Evolutionary conservation across 2,329 filamentous ascomycete genomes (phyloP).

Genomic region (Ilyonectria mors-panacis): DNA sequence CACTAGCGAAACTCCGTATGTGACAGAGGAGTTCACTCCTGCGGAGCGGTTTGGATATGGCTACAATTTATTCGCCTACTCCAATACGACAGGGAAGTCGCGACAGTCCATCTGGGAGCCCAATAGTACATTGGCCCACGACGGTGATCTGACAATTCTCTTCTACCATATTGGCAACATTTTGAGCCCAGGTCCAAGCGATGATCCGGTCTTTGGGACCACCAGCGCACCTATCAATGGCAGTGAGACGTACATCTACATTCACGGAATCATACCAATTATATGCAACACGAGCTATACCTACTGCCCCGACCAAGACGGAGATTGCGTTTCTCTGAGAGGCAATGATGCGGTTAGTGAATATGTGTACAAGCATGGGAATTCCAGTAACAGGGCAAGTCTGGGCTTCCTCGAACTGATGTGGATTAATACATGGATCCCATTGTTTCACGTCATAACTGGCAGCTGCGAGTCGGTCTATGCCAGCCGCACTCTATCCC

Average conservation of each 20-base stretch:
- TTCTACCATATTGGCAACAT: slow-evolving; percentile 14
- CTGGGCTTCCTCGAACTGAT: neutral
- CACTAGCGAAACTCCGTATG: neutral
- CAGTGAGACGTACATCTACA: neutral
- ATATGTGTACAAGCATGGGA: neutral
- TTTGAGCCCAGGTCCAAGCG: neutral
- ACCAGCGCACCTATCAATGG: neutral
- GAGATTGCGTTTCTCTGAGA: slow-evolving; percentile 4
- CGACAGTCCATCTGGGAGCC: neutral
- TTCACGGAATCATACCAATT: slow-evolving; percentile 4
- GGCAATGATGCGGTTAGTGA: neutral
- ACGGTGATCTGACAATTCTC: slow-evolving; percentile 10
- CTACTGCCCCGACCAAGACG: neutral
- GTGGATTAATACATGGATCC: slow-evolving; percentile 5
- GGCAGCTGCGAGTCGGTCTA: slow-evolving; percentile 11
- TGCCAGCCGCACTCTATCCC: slow-evolving; percentile 10
- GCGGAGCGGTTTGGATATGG: slow-evolving; percentile 8
- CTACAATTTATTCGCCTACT: slow-evolving; percentile 6
- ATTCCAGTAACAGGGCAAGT: neutral
- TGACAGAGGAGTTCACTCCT: slow-evolving; percentile 4
- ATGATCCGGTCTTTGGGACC: slow-evolving; percentile 1
- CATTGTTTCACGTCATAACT: neutral
- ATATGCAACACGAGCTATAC: slow-evolving; percentile 12
- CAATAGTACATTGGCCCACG: slow-evolving; percentile 8
- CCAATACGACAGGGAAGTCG: neutral